Percentiles rank a stretch among this genome's conserved stretches.
phyloP scores from a whole-genome alignment of 129 eudicot species.

The Flaveria sonorensis region DNA sequence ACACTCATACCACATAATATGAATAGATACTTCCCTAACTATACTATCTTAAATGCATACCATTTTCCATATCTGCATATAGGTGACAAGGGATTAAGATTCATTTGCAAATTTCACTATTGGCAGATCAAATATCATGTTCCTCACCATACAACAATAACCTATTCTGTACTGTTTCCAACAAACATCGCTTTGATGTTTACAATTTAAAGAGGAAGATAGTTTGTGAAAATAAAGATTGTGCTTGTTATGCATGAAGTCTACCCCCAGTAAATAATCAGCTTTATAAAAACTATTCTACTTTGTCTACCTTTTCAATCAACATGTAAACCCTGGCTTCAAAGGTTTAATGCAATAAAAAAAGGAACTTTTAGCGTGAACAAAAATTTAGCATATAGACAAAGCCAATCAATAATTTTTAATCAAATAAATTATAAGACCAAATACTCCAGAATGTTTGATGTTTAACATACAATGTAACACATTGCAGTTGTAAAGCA shows the following conservation, averaged over 20 bases:
- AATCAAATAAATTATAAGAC: background rate
- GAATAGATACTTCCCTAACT: conserved; percentile 1
- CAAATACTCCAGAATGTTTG: background rate
- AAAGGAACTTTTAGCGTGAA: background rate
- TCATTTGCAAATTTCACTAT: background rate
- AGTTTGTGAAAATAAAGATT: conserved; percentile 2
- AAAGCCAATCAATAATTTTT: background rate
- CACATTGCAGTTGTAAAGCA: background rate
- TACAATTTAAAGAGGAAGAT: background rate
- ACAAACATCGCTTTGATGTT: background rate
- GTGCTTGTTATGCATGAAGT: background rate
- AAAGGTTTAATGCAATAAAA: background rate
- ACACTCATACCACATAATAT: background rate
- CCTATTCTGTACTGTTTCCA: background rate
- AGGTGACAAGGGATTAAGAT: background rate
- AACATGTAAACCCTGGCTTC: background rate
- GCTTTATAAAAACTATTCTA: background rate
- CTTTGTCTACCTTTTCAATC: too few species aligned
- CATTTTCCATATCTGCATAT: background rate
- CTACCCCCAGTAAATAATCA: background rate
- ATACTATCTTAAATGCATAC: background rate
- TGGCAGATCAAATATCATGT: background rate
- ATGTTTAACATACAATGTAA: background rate
- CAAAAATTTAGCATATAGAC: background rate
- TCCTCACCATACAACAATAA: background rate